Evolutionary conservation across 768 basidiomycete species (phyloP), one percentile per base, ranked within the genome.

Genomic region (Filobasidium floriforme): DNA sequence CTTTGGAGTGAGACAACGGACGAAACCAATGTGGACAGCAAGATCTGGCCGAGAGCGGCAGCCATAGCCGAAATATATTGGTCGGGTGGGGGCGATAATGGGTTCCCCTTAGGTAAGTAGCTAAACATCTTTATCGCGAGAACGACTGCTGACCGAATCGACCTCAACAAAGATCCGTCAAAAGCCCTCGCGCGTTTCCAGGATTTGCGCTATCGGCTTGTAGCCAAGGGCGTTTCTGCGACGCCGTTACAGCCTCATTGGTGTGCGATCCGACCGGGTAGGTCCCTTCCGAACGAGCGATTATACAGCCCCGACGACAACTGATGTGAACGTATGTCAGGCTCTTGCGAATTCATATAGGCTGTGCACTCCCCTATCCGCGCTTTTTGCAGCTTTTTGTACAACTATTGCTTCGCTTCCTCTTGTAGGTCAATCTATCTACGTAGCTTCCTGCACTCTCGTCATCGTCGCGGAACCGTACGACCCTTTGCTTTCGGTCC

Each of bases 11-110:
- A 89, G 73, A 88, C 89, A 74, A 83, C 87, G 0, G 82, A 83
- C 9, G 82, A 87, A n/a, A 80, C 82, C 63, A 89, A 87, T 71
- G 76, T 89, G 29, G 88, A 90, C 70, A 72, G 84, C 1, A 85
- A 85, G 59, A 81, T 83, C 1, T 90, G 89, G 89, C 89, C 88
- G 14, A 82, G 87, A 60, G 86, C 86, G 15, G 86, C 86, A 0
- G 83, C 84, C 0, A 84, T 85, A 14, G 88, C 88, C 0, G 89
- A 90, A 80, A 73, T 89, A 18, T 89, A 88, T 76, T 90, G 89
- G 88, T 85, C 83, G 0, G 88, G 88, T 6, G 67, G 71, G 14
- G 54, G 54, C 41, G 9, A 29, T 24, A 63, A 41, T 2, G 63
- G 57, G 0, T 72, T 68, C 44, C 73, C 72, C 7, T 41, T 67